Evolutionary conservation across 805 yeast genomes (phyloP), one percentile per base, ranked within the genome.

Genomic region (Candida schatavii): DNA sequence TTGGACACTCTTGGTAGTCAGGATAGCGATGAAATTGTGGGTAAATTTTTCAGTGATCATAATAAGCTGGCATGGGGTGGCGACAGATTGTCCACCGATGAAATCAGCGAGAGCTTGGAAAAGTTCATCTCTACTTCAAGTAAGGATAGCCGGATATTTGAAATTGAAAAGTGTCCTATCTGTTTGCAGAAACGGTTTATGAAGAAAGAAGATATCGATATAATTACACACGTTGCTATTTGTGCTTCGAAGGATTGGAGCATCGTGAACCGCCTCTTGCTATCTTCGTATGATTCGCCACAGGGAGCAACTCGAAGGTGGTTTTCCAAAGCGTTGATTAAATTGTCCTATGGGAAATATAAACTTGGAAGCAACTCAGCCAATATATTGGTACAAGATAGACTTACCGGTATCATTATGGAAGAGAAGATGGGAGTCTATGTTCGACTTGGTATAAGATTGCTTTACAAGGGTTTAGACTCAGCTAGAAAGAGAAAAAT

Each of bases 401-500:
- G 99, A 46, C 70, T 76, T 14, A 83, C 97, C 0, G 99, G 99
- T 0, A 75, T 87, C 35, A 80, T 91, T n/a, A 62, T 85, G 55
- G 98, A 91, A 58, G 99, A 91, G 54, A 88, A 88, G 54, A 91
- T 93, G 86, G 83, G 90, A 44, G 79, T 86, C 1, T 87, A 87
- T 53, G 93, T 93, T 9, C 72, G 97, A 37, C 57, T 93, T 28
- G 99, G 98, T 0, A 91, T 91, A 40, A 63, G 97, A 34, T 63
- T 91, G 34, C 66, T 91, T 2, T 91, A 91, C 62, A 80, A 83
- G 52, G 91, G 95, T 2, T 75, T 83, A 46, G 77, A 75, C 44
- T 70, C 72, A 34, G 82, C 85, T 3, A 83, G 78, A 47, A 65
- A 77, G 2, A 80, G 70, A 46, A 69, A 81, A 46, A 74, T 87